Evolutionary conservation across 139 green algal genomes (phyloP), one percentile per base, ranked within the genome.

Genomic region (Coelastrella sp.): DNA sequence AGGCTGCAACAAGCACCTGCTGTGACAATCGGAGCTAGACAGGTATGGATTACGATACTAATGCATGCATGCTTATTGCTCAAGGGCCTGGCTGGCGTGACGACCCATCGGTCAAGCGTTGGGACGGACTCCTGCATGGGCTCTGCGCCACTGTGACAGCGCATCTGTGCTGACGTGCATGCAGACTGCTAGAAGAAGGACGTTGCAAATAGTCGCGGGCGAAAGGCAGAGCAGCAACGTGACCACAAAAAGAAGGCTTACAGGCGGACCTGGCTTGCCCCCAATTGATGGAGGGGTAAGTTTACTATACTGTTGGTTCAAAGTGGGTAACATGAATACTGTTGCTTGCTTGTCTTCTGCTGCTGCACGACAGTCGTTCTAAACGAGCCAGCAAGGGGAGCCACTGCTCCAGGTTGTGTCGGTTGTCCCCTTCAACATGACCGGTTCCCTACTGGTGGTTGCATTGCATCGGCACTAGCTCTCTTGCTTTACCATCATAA

Each of bases 211-310:
- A 59, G 40, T 79, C 5, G 85, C 85, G 2, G 85, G 85, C 13
- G 76, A 88, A 23, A 30, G 67, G 40, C 85, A 88, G 40, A 72
- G 25, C 19, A 72, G 85, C 45, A 89, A 84, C 4, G 15, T 40
- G 2, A 38, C 78, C 51, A 86, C 79, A 21, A 89, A 89, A 57
- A 69, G 85, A 23, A 71, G 69, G 37, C 53, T 86, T 2, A 77
- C 67, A n/a, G 85, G 85, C 0, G 69, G 69, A 0, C 51, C 85
- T 6, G 83, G 78, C 8, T 48, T 89, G 30, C 85, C 85, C 23
- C 85, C 85, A 6, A 74, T 86, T 37, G 79, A 89, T 48, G 76
- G 79, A 21, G 79, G 64, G 43, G 85, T 89, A 50, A 83, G 81
- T 59, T 13, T 64, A 21, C 11, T 27, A 27, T 32, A 64, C n/a